These are phyloP conservation scores for Vitis hybrid DNA, from an alignment of 177 flowering plant species.

Conservation along the genomic window DNA sequence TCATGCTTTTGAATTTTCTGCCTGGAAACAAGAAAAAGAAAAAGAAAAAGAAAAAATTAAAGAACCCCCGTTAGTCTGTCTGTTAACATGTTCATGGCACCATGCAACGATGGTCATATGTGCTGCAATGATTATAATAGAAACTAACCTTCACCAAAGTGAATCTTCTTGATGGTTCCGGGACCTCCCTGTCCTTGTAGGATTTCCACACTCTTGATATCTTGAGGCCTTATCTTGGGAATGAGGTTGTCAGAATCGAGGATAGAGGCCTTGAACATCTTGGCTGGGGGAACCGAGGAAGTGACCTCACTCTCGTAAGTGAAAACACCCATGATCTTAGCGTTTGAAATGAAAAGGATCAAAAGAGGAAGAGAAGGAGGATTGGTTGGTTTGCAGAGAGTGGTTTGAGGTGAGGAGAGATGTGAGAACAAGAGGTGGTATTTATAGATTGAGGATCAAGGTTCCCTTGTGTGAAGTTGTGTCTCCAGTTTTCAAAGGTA, in stretches of 20 bases:
- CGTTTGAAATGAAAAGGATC: background rate
- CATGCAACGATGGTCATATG: too few relatives aligned
- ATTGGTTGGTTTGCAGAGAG: background rate
- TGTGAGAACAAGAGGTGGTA: background rate
- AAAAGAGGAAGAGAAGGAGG: background rate
- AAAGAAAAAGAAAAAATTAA: too few relatives aligned
- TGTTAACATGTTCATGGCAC: too few relatives aligned
- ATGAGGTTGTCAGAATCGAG: constrained; percentile 17
- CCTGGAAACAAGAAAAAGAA: constrained; percentile 13
- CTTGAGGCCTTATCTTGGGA: too few relatives aligned
- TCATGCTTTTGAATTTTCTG: constrained; percentile 17
- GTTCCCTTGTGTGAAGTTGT: too few relatives aligned
- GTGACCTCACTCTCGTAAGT: constrained; percentile 14
- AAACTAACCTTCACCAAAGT: too few relatives aligned
- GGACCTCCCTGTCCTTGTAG: too few relatives aligned
- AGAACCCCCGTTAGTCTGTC: too few relatives aligned
- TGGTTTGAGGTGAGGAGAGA: background rate
- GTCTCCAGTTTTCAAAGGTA: too few relatives aligned
- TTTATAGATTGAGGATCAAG: background rate
- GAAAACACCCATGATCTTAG: constrained; percentile 28
- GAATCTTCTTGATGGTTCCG: too few relatives aligned
- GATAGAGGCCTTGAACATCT: constrained; percentile 39
- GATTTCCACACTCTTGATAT: too few relatives aligned
- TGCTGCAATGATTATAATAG: too few relatives aligned
- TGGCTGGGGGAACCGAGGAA: constrained; percentile 25